These are phyloP conservation scores for Cercophora scortea DNA, from an alignment of 495 filamentous ascomycete genomes.

Conservation along the genomic window DNA sequence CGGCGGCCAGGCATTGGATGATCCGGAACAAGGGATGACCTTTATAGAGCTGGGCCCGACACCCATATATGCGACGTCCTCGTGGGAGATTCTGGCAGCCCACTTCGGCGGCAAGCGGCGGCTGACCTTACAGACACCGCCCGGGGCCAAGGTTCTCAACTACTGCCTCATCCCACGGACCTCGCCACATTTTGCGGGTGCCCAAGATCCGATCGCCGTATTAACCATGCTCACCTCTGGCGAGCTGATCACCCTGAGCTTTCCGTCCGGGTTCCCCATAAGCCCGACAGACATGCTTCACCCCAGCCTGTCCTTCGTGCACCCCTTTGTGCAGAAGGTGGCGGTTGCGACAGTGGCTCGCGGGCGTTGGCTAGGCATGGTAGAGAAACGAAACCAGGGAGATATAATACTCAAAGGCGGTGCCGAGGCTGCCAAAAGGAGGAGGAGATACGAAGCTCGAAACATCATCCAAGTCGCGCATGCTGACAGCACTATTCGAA, in stretches of 20 bases:
- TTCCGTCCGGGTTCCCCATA: slow-evolving; percentile 85
- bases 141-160: slow-evolving; percentile 68
- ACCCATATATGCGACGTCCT: slow-evolving; percentile 82
- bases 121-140: slow-evolving; percentile 66
- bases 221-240: slow-evolving; percentile 74
- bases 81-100: slow-evolving; percentile 69
- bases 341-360: slow-evolving; percentile 62
- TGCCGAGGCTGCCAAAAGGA: slow-evolving; percentile 53
- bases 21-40: slow-evolving; percentile 64
- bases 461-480: slow-evolving; percentile 78
- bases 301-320: slow-evolving; percentile 71
- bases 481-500: slow-evolving; percentile 73
- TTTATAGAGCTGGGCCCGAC: slow-evolving; percentile 85
- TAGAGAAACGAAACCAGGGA: slow-evolving; percentile 63
- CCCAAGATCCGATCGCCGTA: slow-evolving; percentile 81
- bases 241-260: slow-evolving; percentile 80
- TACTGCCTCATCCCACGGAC: slow-evolving; percentile 75
- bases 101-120: slow-evolving; percentile 69
- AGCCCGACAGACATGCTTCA: slow-evolving; percentile 87
- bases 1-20: slow-evolving; percentile 60
- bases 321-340: slow-evolving; percentile 74
- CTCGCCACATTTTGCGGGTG: slow-evolving; percentile 78
- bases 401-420: slow-evolving; percentile 72
- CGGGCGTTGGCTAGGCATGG: slow-evolving; percentile 79
- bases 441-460: slow-evolving; percentile 69